A percentile compares a stretch with the other conserved stretches of the same genome.
Evolutionary conservation across 345 rosid genomes (phyloP).

Genomic region (Populus ilicifolia): DNA sequence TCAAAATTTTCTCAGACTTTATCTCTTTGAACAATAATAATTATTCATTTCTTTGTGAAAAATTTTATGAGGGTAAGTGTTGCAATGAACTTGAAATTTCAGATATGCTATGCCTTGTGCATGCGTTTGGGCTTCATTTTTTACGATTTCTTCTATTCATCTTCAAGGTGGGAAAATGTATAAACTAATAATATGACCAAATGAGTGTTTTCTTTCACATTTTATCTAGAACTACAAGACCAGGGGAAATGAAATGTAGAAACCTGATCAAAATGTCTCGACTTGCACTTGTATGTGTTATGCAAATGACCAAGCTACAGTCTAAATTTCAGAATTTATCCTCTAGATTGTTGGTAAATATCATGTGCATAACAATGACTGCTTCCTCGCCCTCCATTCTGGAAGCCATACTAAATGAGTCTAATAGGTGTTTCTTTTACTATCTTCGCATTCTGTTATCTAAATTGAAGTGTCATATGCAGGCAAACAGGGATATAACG

Average conservation of each 20-base stretch:
- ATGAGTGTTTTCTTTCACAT: background rate
- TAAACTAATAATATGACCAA: background rate
- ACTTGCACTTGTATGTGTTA: background rate
- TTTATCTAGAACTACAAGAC: background rate
- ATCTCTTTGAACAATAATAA: too few species aligned
- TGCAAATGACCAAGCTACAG: background rate
- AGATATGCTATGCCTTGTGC: too few species aligned
- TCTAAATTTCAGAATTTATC: background rate
- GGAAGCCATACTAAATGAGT: background rate
- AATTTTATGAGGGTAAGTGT: too few species aligned
- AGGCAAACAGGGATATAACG: conserved; percentile 89
- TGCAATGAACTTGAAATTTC: too few species aligned
- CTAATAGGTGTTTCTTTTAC: background rate
- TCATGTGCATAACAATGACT: background rate
- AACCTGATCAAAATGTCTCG: background rate
- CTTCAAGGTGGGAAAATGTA: background rate
- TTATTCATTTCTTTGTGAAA: too few species aligned
- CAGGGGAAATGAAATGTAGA: background rate
- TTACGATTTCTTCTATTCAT: background rate
- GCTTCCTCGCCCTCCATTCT: background rate
- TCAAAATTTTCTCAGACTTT: too few species aligned
- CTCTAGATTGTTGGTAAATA: background rate
- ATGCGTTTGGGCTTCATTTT: too few species aligned
- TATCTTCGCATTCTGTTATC: background rate
- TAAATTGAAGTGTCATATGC: background rate